Conservation (phyloP, 345 rosid species). For the Toxicodendron radicans region DNA sequence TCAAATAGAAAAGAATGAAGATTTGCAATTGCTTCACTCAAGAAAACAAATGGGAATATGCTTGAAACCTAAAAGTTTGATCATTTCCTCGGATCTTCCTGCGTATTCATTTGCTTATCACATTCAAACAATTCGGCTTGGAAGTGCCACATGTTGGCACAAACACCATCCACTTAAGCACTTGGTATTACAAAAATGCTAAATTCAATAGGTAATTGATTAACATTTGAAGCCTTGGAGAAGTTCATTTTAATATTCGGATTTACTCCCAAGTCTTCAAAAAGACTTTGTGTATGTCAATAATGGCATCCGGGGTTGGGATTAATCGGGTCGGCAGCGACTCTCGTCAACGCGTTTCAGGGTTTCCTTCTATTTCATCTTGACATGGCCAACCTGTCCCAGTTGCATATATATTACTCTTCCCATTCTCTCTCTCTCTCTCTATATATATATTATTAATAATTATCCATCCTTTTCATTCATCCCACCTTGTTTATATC, state of each 20-base stretch:
- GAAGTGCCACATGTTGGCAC: background rate
- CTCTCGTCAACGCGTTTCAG: conserved; percentile 1
- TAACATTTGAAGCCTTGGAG: too few species aligned
- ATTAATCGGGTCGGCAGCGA: conserved; percentile 5
- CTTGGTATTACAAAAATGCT: too few species aligned
- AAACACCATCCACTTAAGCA: background rate
- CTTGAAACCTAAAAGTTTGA: too few species aligned
- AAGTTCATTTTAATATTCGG: too few species aligned
- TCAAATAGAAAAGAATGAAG: too few species aligned
- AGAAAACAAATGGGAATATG: too few species aligned
- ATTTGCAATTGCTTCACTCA: too few species aligned
- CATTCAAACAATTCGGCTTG: background rate
- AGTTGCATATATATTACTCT: background rate
- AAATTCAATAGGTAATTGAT: too few species aligned
- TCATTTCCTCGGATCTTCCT: background rate
- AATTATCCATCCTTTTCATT: background rate
- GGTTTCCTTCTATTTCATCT: background rate
- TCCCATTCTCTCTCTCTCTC: too few species aligned
- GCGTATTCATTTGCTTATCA: background rate
- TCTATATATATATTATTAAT: too few species aligned
- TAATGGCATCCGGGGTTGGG: background rate
- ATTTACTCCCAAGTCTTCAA: background rate
- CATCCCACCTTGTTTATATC: background rate
- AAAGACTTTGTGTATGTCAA: background rate
- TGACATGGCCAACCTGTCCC: background rate